Base-by-base conservation (phyloP, 768 basidiomycete genomes). In the Cubamyces lactineus region DNA sequence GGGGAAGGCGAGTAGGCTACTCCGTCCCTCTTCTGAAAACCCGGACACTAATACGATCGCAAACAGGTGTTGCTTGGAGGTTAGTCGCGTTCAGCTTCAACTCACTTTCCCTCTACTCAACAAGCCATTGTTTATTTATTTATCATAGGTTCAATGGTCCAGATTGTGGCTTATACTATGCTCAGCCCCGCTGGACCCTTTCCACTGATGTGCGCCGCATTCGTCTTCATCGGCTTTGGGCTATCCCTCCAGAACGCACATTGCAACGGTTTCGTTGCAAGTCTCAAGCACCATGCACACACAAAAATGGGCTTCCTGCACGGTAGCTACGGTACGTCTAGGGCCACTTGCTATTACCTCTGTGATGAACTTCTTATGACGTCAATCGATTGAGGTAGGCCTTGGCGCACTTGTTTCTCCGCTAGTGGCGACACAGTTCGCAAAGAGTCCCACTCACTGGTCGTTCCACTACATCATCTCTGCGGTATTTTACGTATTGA, bases 231-330 rank as follows among this genome's bases (percentile, higher is more conserved):
- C 6, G 86, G 86, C 5, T 75, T 84, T 24, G 84, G 84, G 1
- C 66, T 79, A 9, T 57, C 73, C 19, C 59, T 72, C 12, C 65
- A 89, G 83, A 85, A 88, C 61, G 87, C 89, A 0, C 88, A 89
- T 75, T 81, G 87, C 1, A 88, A 88, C 68, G 87, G 85, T 6
- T 90, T 82, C 62, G 83, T 92, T 16, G 87, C 86, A 3, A 79
- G 75, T 49, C 74, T 89, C 11, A 80, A 80, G 63, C 74, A 80
- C 17, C 79, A 84, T 41, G 69, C 84, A 0, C 79, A 84, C 61
- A 69, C 74, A 0, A 90, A 88, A 70, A 87, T 92, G 83, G 84
- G 89, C 5, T 48, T 91, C 30, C 66, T 89, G 17, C 86, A 88
- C 65, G 87, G 85, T 12, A 78, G 82, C 2, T 91, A 89, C 66